phyloP scores from a whole-genome alignment of 371 early-diverging fungal species.

The Basidiobolus meristosporus region DNA sequence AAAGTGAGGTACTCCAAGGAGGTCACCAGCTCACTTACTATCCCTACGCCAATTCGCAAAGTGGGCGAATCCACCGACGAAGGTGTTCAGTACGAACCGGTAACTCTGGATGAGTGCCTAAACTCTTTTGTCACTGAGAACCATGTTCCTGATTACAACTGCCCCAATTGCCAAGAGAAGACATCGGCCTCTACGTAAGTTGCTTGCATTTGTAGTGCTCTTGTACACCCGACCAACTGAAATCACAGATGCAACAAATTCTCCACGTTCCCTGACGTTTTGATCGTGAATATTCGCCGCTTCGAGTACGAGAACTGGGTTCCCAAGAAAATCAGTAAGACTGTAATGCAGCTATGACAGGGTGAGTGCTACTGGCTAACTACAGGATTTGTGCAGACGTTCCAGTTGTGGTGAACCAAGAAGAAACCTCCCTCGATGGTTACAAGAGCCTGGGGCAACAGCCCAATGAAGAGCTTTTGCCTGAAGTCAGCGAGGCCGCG shows the following conservation, averaged over 20 bases:
- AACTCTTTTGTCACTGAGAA: slow-evolving; percentile 30
- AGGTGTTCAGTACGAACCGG: slow-evolving; percentile 26
- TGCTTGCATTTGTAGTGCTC: too few relatives aligned
- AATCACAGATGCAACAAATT: slow-evolving; percentile 42
- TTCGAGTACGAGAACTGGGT: slow-evolving; percentile 85
- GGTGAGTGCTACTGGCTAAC: neutral
- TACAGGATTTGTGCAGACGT: slow-evolving; percentile 21
- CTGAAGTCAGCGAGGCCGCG: slow-evolving; percentile 27
- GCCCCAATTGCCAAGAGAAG: slow-evolving; percentile 52
- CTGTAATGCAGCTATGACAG: neutral
- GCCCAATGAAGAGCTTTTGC: slow-evolving; percentile 46
- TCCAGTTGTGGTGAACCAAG: slow-evolving; percentile 30
- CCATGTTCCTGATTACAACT: slow-evolving; percentile 48
- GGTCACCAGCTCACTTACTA: slow-evolving; percentile 31
- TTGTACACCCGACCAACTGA: neutral
- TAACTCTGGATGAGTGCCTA: slow-evolving; percentile 59
- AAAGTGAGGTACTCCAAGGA: slow-evolving; percentile 56
- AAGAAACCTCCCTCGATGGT: slow-evolving; percentile 25
- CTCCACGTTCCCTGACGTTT: slow-evolving; percentile 63
- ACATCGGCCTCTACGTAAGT: slow-evolving; percentile 47
- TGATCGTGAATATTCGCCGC: slow-evolving; percentile 61
- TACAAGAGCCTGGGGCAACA: slow-evolving; percentile 46
- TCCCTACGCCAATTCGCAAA: slow-evolving; percentile 52
- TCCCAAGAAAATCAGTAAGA: slow-evolving; percentile 51
- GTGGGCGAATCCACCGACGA: slow-evolving; percentile 5